phyloP scores from a whole-genome alignment of 2,329 filamentous ascomycete genomes.

The Pestalotiopsis sp. region DNA sequence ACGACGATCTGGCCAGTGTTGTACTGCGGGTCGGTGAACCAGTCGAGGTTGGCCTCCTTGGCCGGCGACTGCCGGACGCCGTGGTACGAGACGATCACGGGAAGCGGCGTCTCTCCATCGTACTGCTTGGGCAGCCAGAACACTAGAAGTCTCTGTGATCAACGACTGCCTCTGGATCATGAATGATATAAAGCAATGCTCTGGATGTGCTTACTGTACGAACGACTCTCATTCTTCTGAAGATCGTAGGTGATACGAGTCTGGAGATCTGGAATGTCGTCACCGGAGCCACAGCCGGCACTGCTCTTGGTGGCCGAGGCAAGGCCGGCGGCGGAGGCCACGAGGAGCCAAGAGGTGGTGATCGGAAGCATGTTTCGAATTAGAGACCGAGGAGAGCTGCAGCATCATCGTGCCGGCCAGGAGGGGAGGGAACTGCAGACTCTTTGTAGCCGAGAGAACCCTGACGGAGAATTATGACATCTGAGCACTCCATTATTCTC shows the following conservation, averaged over 20 bases:
- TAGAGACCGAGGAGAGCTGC: neutral
- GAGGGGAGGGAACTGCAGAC: neutral
- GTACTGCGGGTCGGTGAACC: constrained; percentile 45
- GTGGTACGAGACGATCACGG: constrained; percentile 52
- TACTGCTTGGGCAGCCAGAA: constrained; percentile 29
- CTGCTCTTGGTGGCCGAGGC: neutral
- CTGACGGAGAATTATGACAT: neutral
- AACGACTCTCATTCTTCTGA: neutral
- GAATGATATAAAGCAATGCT: neutral
- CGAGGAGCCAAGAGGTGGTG: neutral
- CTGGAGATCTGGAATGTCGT: neutral
- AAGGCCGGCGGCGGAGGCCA: neutral
- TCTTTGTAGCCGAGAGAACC: neutral
- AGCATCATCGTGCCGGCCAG: neutral
- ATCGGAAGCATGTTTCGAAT: neutral
- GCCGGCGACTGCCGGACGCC: constrained; percentile 40
- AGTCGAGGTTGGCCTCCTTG: constrained; percentile 43
- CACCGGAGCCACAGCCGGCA: neutral
- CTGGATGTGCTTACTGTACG: neutral
- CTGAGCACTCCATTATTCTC: neutral
- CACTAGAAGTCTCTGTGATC: neutral
- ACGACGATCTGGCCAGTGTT: constrained; percentile 47
- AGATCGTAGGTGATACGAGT: neutral
- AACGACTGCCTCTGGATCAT: neutral
- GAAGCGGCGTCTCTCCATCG: constrained; percentile 34